These are phyloP conservation scores for Aureobasidium leucospermi DNA, from an alignment of 2,329 filamentous ascomycete genomes.

Conservation along the genomic window DNA sequence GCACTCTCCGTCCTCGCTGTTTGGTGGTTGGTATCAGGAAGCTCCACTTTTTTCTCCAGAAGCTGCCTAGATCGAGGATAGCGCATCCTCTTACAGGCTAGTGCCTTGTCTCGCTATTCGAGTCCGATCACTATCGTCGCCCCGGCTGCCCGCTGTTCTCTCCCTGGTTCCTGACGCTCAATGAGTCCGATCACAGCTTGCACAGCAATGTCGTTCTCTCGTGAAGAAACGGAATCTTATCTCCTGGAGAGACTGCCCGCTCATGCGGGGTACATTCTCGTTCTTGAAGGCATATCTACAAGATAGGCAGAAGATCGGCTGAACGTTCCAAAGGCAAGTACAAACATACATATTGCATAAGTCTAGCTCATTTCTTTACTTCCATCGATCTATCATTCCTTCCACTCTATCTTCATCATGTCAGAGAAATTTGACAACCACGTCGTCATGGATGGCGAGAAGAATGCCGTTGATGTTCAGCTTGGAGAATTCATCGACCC, in stretches of 20 bases:
- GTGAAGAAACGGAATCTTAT: not conserved
- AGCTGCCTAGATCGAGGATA: not conserved
- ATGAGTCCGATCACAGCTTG: not conserved
- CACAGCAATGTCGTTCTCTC: not conserved
- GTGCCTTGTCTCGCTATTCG: not conserved
- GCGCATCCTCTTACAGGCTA: not conserved
- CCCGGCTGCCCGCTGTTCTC: not conserved
- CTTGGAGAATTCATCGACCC: conserved; percentile 31
- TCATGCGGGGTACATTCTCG: not conserved
- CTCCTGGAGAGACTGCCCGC: not conserved
- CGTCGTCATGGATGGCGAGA: not conserved
- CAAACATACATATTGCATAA: not conserved
- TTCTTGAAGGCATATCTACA: not conserved
- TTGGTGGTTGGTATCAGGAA: not conserved
- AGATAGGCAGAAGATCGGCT: conserved; percentile 12
- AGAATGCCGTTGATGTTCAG: not conserved
- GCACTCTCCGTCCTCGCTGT: not conserved
- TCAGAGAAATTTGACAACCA: conserved; percentile 4
- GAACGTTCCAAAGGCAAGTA: not conserved
- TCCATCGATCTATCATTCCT: not conserved
- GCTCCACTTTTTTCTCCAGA: not conserved
- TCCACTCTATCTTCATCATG: not conserved
- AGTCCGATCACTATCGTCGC: not conserved
- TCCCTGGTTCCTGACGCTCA: not conserved
- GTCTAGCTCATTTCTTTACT: not conserved